Evolutionary conservation across 1,284 basidiomycete genomes (phyloP).

Genomic region (Fomitopsis palustris): DNA sequence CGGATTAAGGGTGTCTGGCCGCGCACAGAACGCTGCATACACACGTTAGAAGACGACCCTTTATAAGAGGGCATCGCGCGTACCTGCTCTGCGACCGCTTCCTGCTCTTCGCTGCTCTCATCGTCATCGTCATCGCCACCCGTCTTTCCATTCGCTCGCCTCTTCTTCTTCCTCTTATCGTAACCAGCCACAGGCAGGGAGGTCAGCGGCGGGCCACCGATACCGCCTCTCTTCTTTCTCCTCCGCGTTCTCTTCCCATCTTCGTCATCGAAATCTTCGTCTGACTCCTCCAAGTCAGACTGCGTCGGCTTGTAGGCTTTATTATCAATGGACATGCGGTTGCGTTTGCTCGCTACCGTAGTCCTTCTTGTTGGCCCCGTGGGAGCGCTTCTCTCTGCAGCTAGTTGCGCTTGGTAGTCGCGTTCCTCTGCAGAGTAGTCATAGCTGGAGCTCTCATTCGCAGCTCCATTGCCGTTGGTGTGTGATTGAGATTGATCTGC

Average conservation of each 20-base stretch:
- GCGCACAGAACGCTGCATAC: constrained; percentile 20
- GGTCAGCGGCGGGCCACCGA: constrained; percentile 54
- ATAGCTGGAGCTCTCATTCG: constrained; percentile 55
- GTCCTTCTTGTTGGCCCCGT: constrained; percentile 15
- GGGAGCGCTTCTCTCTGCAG: constrained; percentile 29
- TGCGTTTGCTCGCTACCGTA: constrained; percentile 41
- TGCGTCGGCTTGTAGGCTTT: constrained; percentile 69
- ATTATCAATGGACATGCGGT: constrained; percentile 69
- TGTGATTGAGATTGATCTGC: constrained; percentile 29
- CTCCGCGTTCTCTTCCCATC: constrained; percentile 48
- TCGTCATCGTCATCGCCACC: constrained; percentile 36
- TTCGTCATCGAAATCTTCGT: constrained; percentile 56
- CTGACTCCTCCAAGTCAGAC: constrained; percentile 58
- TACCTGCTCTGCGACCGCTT: constrained; percentile 32
- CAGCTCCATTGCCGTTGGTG: constrained; percentile 28
- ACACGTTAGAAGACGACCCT: not conserved
- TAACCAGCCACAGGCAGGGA: constrained; percentile 61
- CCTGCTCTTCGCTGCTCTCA: constrained; percentile 41
- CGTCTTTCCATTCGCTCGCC: constrained; percentile 25
- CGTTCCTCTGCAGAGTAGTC: constrained; percentile 75
- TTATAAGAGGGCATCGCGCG: not conserved
- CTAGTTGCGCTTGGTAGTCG: constrained; percentile 36
- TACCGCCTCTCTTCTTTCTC: constrained; percentile 48
- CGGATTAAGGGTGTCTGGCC: constrained; percentile 15
- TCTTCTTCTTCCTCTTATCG: constrained; percentile 50